Conservation (phyloP, 78 protist species). For the Cavenderia fasciculata region DNA sequence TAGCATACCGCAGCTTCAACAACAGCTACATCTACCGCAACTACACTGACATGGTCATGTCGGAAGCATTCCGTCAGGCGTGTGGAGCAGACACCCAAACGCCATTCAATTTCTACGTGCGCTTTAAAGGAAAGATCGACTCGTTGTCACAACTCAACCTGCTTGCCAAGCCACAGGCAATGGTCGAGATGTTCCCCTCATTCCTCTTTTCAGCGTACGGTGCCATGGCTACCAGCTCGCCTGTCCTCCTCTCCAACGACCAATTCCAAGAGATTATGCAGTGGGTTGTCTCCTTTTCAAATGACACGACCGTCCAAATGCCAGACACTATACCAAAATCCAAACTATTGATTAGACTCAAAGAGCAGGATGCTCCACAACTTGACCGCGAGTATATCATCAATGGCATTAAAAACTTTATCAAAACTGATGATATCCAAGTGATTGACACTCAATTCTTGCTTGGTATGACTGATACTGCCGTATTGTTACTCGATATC, state of each 20-base stretch:
- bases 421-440: slow-evolving; percentile 59
- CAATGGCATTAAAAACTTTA: slow-evolving; percentile 70
- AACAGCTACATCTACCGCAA: slow-evolving; percentile 53
- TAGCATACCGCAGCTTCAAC: not conserved
- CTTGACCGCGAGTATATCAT: slow-evolving; percentile 48
- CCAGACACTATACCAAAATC: slow-evolving; percentile 53
- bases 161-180: slow-evolving; percentile 58
- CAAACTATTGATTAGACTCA: slow-evolving; percentile 34
- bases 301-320: slow-evolving; percentile 1
- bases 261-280: slow-evolving; percentile 56
- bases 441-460: slow-evolving; percentile 60
- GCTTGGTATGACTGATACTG: slow-evolving; percentile 37
- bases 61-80: slow-evolving; percentile 77
- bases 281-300: not conserved
- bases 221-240: slow-evolving; percentile 26
- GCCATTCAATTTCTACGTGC: slow-evolving; percentile 35
- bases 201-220: slow-evolving; percentile 85
- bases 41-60: slow-evolving; percentile 75
- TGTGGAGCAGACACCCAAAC: slow-evolving; percentile 55
- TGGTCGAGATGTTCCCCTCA: slow-evolving; percentile 81
- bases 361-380: slow-evolving; percentile 13
- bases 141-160: not conserved
- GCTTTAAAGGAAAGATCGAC: not conserved
- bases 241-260: slow-evolving; percentile 76
- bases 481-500: slow-evolving; percentile 61